phyloP scores from a whole-genome alignment of 2,329 filamentous ascomycete species.

The Ophiostoma ulmi region DNA sequence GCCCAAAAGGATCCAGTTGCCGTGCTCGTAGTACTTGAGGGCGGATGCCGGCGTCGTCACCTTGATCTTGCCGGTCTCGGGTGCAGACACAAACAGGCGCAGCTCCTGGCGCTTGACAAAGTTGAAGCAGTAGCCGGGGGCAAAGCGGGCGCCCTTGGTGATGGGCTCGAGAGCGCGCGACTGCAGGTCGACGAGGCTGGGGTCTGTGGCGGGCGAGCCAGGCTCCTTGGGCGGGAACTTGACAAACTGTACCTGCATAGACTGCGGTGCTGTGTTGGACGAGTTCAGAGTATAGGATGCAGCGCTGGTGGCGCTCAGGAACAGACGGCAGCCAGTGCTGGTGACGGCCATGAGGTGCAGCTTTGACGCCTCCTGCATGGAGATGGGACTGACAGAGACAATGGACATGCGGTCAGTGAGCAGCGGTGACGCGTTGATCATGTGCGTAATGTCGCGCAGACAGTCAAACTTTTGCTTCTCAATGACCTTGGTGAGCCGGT shows the following conservation, averaged over 20 bases:
- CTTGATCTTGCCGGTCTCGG: slow-evolving; percentile 82
- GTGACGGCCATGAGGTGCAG: slow-evolving; percentile 88
- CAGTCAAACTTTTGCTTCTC: slow-evolving; percentile 59
- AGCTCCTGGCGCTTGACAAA: slow-evolving; percentile 49
- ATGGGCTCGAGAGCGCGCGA: slow-evolving; percentile 48
- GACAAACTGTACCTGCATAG: slow-evolving; percentile 96
- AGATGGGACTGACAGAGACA: slow-evolving; percentile 79
- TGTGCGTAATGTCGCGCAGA: slow-evolving; percentile 73
- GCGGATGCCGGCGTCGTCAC: slow-evolving; percentile 48
- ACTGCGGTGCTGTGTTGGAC: slow-evolving; percentile 67
- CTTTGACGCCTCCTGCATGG: slow-evolving; percentile 70
- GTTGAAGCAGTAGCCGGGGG: slow-evolving; percentile 87
- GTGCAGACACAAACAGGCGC: slow-evolving; percentile 75
- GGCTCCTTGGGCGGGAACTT: slow-evolving; percentile 72
- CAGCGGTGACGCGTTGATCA: slow-evolving; percentile 68
- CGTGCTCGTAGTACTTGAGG: slow-evolving; percentile 69
- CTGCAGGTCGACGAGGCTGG: slow-evolving; percentile 41
- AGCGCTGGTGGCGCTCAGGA: slow-evolving; percentile 82
- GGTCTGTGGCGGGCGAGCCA: slow-evolving; percentile 36
- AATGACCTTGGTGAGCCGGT: slow-evolving; percentile 58
- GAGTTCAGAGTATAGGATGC: slow-evolving; percentile 60
- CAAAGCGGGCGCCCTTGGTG: slow-evolving; percentile 56
- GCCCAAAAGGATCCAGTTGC: slow-evolving; percentile 70
- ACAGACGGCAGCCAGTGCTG: slow-evolving; percentile 83
- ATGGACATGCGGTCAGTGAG: slow-evolving; percentile 67